phyloP scores from a whole-genome alignment of 208 protist species.

The Trypanosoma congolense region DNA sequence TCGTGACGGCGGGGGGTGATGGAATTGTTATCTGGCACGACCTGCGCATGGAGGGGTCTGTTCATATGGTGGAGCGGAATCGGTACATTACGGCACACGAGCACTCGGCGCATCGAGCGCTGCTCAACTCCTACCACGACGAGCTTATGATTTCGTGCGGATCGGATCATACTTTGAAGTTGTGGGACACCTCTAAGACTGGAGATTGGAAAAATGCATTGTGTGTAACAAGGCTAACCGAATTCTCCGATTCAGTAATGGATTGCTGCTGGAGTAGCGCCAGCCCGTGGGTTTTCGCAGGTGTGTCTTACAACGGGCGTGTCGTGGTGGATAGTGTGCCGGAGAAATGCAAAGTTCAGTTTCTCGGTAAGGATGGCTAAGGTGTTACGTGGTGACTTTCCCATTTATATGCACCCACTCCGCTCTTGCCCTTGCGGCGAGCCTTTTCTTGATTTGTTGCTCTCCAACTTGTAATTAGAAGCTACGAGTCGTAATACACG shows the following conservation, averaged over 20 bases:
- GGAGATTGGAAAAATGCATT: conserved; percentile 18
- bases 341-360: conserved; percentile 78
- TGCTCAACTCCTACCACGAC: conserved; percentile 84
- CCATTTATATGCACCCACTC: too few species aligned
- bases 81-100: conserved; percentile 52
- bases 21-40: conserved; percentile 72
- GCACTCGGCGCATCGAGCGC: conserved; percentile 48
- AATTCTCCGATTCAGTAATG: conserved; percentile 77
- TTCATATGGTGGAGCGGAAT: conserved; percentile 5
- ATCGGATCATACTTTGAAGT: conserved; percentile 69
- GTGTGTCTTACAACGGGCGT: conserved; percentile 82
- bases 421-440: too few species aligned
- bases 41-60: conserved; percentile 30
- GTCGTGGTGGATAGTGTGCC: conserved; percentile 78
- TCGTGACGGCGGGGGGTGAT: conserved; percentile 68
- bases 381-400: too few species aligned
- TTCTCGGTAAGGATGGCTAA: conserved; percentile 66
- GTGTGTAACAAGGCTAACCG: conserved; percentile 43
- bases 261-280: conserved; percentile 71
- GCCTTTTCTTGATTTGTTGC: too few species aligned
- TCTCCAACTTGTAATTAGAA: too few species aligned
- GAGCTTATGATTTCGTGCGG: conserved; percentile 69
- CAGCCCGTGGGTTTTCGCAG: conserved; percentile 82
- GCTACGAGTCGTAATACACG: too few species aligned
- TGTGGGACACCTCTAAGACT: conserved; percentile 62